Evolutionary conservation across 2,329 filamentous ascomycete species (phyloP), one percentile per base, ranked within the genome.

Genomic region (Trichophyton simii): DNA sequence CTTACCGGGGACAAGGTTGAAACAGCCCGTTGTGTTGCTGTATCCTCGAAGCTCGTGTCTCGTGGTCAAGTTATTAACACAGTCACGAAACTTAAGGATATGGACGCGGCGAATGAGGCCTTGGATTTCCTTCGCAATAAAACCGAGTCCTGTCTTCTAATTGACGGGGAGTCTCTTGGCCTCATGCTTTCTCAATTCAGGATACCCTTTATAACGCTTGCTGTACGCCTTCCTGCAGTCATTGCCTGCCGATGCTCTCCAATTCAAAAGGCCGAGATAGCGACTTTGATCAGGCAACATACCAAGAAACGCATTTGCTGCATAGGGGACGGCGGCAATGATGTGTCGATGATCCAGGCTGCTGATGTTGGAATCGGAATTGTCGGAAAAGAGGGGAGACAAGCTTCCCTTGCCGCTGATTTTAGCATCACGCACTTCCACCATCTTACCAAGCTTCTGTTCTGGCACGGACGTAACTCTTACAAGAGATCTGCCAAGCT

Each of bases 331-430:
- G 94, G 94, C 66, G 94, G 95, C 68, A 99, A 99, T 75, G 95
- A 99, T 72, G 94, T 99, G 3, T 92, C 87, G 67, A 99, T 99
- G 94, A 99, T 99, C 67, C 94, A 97, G 78, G 92, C 94, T 6
- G 94, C 95, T 0, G 94, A 99, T 70, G 91, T 99, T 0, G 95
- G 95, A 63, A 92, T 99, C 28, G 94, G 94, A 64, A 99, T 99
- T 64, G 94, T 97, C 0, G 94, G 94, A 63, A 99, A 99, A 78
- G 94, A 99, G 78, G 94, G 94, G 38, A 85, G 89, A 22, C 94
- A 99, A 77, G 94, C 94, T 41, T 94, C 88, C 70, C 81, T 99
- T 55, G 95, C 95, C 0, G 95, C 94, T 9, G 94, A 99, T 73
- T 99, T 99, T 74, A 94, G 88, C 63, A 95, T 99, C 67, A 89